Evolutionary conservation across 2,329 filamentous ascomycete species (phyloP), one percentile per base, ranked within the genome.

Genomic region (Cytospora leucostoma): DNA sequence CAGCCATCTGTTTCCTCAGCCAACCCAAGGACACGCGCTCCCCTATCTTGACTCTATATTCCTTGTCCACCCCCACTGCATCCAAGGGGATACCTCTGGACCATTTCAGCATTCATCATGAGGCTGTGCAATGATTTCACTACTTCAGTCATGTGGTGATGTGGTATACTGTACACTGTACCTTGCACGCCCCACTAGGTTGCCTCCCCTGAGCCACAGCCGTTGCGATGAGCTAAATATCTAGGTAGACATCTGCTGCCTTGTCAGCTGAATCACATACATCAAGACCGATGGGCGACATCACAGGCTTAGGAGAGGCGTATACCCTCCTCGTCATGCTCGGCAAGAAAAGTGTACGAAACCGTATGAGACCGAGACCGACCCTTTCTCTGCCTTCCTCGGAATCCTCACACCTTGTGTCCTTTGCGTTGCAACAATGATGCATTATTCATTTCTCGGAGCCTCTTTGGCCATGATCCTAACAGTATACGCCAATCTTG

Each of bases 391-490:
- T 21, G 8, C 44, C 44, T 21, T 47, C 7, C 44, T 12, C n/a
- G 7, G 2, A 4, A 8, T 17, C n/a, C 44, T 17, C n/a, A 11
- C n/a, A 21, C 12, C n/a, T 10, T 12, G 1, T 7, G 11, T 47
- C n/a, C 21, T 10, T 44, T n/a, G 44, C 21, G 7, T 47, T 47
- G 19, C n/a, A n/a, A 47, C 17, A 55, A 61, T 38, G 10, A 61
- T 49, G 11, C 53, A 55, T 38, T 21, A 27, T 12, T 37, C 58
- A 61, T 55, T 55, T 51, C 55, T 32, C 44, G 54, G 27, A 19
- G 49, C 40, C 58, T 60, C 58, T 40, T 34, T 50, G 38, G 32
- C 44, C 19, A 32, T 38, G 33, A 54, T 35, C 32, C 40, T 61
- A 50, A 50, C 27, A 37, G 54, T 55, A 61, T 47, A 55, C 17